Evolutionary conservation across 495 filamentous ascomycete genomes (phyloP), one percentile per base, ranked within the genome.

Genomic region (Talaromyces nanjingensis): DNA sequence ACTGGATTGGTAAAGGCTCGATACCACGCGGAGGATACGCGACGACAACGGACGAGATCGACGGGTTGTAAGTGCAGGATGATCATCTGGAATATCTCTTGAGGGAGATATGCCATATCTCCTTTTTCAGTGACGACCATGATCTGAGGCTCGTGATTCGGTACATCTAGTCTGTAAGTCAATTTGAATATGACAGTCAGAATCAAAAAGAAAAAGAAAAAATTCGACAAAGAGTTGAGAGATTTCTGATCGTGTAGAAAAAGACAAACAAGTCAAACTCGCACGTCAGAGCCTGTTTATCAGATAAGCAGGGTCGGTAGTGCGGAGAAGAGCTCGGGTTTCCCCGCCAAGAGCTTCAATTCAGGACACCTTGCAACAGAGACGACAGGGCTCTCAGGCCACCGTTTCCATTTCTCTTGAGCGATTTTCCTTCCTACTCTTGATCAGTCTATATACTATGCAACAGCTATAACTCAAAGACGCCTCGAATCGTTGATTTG

Each of bases 1-100:
- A 69, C 69, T 9, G 78, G 71, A 65, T 79, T 77, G 58, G 77
- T 75, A 65, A 90, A 88, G 12, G 81, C 80, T 37, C 73, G 68
- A 47, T 79, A 69, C 84, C 86, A 90, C 12, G 70, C 66, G 54
- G 70, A 76, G 11, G 77, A 84, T 27, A 90, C 86, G 6, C 73
- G 76, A 52, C 86, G 85, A 69, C 79, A 83, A 56, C 79, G 75
- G 1, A 88, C 66, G 52, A 81, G 74, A 65, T 86, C 83, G 9
- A 62, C 66, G 1, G 86, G 81, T 2, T 77, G 64, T 25, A 89
- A 77, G 52, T 74, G 68, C 7, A 31, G 64, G 47, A 77, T 22
- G 61, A 81, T 59, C 65, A 79, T 71, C 74, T 73, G 77, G 65
- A 81, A 80, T 42, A 81, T 67, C 45, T 81, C 78, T 45, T 69